A percentile compares a stretch with the other conserved stretches of the same genome.
phyloP scores from a whole-genome alignment of 2,329 filamentous ascomycete genomes.

The Fusarium sp. region DNA sequence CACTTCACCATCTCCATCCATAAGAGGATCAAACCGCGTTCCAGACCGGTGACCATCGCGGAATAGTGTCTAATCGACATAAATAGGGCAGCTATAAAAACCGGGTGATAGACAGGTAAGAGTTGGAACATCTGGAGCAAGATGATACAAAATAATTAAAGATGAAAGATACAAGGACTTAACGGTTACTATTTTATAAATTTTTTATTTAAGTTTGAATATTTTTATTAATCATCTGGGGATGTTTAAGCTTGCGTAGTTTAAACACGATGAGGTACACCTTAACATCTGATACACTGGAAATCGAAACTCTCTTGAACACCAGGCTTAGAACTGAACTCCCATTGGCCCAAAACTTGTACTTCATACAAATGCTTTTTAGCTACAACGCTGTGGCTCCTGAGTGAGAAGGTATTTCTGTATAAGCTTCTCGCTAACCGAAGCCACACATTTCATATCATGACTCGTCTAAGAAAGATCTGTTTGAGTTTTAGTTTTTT shows the following conservation, averaged over 20 bases:
- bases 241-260: neutral
- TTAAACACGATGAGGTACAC: neutral
- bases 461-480: no score
- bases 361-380: neutral
- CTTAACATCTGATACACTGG: neutral
- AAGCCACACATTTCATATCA: neutral
- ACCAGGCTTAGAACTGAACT: neutral
- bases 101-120: neutral
- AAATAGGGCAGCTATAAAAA: neutral
- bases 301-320: neutral
- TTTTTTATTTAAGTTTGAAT: neutral
- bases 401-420: neutral
- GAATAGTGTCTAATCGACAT: neutral
- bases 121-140: neutral
- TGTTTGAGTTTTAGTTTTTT: no score
- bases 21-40: neutral
- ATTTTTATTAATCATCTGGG: neutral
- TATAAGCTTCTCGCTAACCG: neutral
- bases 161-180: neutral
- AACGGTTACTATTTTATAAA: neutral
- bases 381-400: neutral
- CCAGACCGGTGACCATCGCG: rapidly evolving
- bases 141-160: neutral
- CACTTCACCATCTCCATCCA: neutral
- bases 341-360: neutral